phyloP scores from a whole-genome alignment of 2,329 filamentous ascomycete species.

The Chaetomium globosum region DNA sequence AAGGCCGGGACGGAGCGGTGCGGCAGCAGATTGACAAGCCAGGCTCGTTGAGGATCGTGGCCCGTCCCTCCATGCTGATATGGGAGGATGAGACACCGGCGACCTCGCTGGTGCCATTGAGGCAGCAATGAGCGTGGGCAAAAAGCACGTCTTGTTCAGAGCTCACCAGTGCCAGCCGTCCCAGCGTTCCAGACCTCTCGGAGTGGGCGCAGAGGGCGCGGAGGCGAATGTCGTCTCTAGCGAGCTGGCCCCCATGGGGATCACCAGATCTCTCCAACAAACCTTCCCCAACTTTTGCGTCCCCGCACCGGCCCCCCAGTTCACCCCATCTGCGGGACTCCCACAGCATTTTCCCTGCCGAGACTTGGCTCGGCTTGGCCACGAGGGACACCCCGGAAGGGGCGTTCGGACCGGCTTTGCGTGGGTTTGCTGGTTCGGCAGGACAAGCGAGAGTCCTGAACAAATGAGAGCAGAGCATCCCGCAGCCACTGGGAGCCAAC shows the following conservation, averaged over 20 bases:
- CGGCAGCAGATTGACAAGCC: conserved; percentile 35
- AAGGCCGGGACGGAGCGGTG: conserved; percentile 26
- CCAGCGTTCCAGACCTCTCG: conserved; percentile 10
- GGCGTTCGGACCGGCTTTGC: conserved; percentile 36
- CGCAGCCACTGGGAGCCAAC: conserved; percentile 26
- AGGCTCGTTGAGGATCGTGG: conserved; percentile 24
- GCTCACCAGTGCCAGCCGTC: neutral
- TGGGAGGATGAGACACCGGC: conserved; percentile 2
- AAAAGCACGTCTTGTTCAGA: neutral
- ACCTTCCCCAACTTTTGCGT: conserved; percentile 36
- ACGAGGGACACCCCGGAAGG: conserved; percentile 21
- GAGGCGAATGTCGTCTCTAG: conserved; percentile 17
- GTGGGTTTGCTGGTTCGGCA: conserved; percentile 28
- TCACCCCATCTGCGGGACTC: conserved; percentile 18
- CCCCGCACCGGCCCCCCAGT: conserved; percentile 18
- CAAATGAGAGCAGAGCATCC: conserved; percentile 27
- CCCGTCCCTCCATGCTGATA: conserved; percentile 21
- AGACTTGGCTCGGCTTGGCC: conserved; percentile 31
- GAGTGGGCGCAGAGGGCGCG: neutral
- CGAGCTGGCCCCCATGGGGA: conserved; percentile 15
- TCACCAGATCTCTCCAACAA: conserved; percentile 34
- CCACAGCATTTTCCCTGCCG: conserved; percentile 28
- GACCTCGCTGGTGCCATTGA: conserved; percentile 6
- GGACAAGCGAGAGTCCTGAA: conserved; percentile 25
- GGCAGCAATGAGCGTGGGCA: neutral